Conservation (phyloP, 2,329 filamentous ascomycete species). For the Phoma sp. region DNA sequence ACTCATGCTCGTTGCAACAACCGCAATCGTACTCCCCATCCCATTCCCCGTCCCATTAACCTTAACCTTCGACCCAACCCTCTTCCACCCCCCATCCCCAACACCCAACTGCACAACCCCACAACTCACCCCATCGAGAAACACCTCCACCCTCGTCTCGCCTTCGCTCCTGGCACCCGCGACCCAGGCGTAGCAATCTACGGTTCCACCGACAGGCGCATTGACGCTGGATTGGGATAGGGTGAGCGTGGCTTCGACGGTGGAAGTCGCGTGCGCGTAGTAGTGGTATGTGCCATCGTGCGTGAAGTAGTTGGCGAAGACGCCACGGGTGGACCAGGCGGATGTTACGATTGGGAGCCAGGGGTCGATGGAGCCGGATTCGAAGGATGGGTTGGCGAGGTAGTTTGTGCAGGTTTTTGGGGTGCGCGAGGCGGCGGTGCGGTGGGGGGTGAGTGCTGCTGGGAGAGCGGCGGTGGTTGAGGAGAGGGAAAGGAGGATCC, state of each 20-base stretch:
- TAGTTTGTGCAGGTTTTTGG: conserved; percentile 1
- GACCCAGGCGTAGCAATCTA: conserved; percentile 9
- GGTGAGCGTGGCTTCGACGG: background rate
- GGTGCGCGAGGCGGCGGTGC: too few relatives aligned
- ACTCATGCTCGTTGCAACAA: conserved; percentile 6
- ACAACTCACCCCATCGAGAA: conserved; percentile 10
- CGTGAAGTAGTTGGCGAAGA: background rate
- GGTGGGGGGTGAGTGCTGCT: too few relatives aligned
- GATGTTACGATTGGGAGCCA: conserved; percentile 10
- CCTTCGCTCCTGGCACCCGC: background rate
- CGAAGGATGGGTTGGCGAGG: conserved; percentile 11
- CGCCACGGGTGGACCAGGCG: conserved; percentile 4
- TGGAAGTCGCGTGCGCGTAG: conserved; percentile 4
- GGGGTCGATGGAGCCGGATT: background rate
- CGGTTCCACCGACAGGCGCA: background rate
- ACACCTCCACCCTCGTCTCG: background rate
- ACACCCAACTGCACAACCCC: background rate
- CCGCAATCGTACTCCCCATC: conserved; percentile 8
- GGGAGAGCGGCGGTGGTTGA: background rate
- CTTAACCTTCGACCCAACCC: background rate
- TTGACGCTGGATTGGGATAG: conserved; percentile 2
- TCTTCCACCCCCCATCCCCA: conserved; percentile 1
- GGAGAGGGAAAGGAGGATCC: background rate
- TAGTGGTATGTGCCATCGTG: background rate
- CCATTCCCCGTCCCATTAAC: background rate